Evolutionary conservation across 768 basidiomycete genomes (phyloP), one percentile per base, ranked within the genome.

Genomic region (Lactarius deliciosus): DNA sequence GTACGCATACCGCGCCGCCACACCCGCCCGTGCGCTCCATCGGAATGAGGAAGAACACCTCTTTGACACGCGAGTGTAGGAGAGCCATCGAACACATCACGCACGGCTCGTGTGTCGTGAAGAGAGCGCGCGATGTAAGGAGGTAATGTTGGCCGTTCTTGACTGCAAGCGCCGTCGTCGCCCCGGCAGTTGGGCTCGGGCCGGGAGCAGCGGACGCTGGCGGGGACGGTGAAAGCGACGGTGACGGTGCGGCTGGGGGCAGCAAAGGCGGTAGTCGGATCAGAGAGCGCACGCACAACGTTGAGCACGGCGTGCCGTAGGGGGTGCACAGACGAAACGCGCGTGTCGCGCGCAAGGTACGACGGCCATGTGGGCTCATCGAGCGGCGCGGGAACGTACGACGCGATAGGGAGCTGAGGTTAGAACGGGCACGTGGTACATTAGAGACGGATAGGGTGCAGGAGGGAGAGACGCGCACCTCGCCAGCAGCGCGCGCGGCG

Each of bases 31-130:
- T 95, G 61, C 81, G 78, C 0, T 81, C 77, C 86, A 91, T 92
- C 0, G 89, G 84, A 30, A 85, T 74, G 40, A 98, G 74, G 73
- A 88, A 87, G 74, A 92, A 83, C 7, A 98, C 83, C 67, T 94
- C 88, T 72, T 90, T 89, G 64, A 98, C 93, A n/a, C 97, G 86
- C 1, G 92, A 95, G 76, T 99, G 97, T 7, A 97, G 79, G 25
- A 98, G 78, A 2, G 95, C 93, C 97, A 99, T 99, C 72, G 88
- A 86, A 76, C 97, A 99, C 93, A 98, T 94, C 64, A 99, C 84
- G 72, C 97, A 99, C 0, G 97, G 97, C 72, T 99, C 97, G 77
- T 99, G 96, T 11, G 94, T 93, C 61, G 87, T 85, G 79, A 98
- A 98, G 30, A 98, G 80, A 1, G 88, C 86, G 20, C 87, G 83